These are phyloP conservation scores for Clavariopsis aquatica DNA, from an alignment of 495 filamentous ascomycete genomes.

Conservation along the genomic window DNA sequence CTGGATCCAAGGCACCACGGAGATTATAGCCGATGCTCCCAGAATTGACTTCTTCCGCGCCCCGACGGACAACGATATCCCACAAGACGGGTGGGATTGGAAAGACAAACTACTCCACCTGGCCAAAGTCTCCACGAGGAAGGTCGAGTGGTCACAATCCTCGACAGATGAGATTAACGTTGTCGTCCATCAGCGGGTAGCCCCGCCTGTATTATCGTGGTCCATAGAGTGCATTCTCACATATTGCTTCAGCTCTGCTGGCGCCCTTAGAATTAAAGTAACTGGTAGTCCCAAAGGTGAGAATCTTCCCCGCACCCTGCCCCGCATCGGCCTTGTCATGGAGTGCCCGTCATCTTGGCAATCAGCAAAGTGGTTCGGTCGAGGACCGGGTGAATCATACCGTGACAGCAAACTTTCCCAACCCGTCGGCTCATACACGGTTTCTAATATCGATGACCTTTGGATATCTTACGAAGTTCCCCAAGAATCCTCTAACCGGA, in stretches of 20 bases:
- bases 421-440: constrained; percentile 53
- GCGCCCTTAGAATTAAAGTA: constrained; percentile 49
- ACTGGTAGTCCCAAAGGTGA: constrained; percentile 48
- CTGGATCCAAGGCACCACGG: neutral
- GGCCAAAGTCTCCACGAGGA: constrained; percentile 49
- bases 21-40: constrained; percentile 31
- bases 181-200: constrained; percentile 52
- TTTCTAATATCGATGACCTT: constrained; percentile 48
- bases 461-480: constrained; percentile 63
- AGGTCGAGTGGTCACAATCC: constrained; percentile 46
- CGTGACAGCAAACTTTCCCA: constrained; percentile 61
- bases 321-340: constrained; percentile 59
- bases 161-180: constrained; percentile 39
- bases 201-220: constrained; percentile 61
- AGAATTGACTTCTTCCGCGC: constrained; percentile 50
- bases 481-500: constrained; percentile 65
- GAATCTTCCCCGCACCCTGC: constrained; percentile 54
- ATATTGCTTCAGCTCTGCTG: constrained; percentile 52
- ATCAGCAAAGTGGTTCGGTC: constrained; percentile 58
- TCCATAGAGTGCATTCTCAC: constrained; percentile 52
- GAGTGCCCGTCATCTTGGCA: constrained; percentile 47
- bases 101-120: constrained; percentile 46
- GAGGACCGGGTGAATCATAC: constrained; percentile 65
- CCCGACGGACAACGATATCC: constrained; percentile 66
- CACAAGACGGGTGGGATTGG: constrained; percentile 50